phyloP scores from a whole-genome alignment of 371 early-diverging fungal species.

The Globomyces sp. region DNA sequence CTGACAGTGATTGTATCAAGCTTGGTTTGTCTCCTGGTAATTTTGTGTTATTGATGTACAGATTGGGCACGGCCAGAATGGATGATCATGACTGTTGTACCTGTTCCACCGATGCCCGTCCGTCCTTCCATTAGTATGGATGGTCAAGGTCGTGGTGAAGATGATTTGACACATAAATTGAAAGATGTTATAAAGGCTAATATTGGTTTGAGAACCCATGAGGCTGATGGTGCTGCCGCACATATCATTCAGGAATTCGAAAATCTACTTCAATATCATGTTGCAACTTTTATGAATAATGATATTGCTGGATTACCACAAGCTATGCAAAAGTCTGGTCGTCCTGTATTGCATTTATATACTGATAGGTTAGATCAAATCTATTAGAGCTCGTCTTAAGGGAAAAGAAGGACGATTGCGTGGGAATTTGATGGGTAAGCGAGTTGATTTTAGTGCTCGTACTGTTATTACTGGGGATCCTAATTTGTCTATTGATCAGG shows the following conservation, averaged over 20 bases:
- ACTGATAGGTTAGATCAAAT: conserved; percentile 67
- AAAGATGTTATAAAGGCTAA: conserved; percentile 98
- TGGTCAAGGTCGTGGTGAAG: conserved; percentile 88
- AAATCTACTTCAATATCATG: conserved; percentile 95
- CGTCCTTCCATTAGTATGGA: conserved; percentile 99
- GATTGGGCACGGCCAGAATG: conserved; percentile 98
- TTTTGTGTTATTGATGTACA: no score
- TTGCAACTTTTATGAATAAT: conserved; percentile 99
- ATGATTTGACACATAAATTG: conserved; percentile 98
- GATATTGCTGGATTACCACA: conserved; percentile 97
- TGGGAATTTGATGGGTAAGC: conserved; percentile 99
- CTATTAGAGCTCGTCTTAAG: conserved; percentile 97
- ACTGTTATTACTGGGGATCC: conserved; percentile 99
- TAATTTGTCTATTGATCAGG: conserved; percentile 96
- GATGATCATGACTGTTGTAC: conserved; percentile 92
- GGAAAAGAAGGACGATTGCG: conserved; percentile 99
- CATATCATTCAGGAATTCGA: conserved; percentile 97
- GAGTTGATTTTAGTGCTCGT: conserved; percentile 99
- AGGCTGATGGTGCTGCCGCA: conserved; percentile 95
- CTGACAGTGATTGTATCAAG: conserved; percentile 81
- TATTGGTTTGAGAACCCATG: conserved; percentile 81
- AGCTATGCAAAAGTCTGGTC: conserved; percentile 93
- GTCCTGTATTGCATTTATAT: conserved; percentile 70
- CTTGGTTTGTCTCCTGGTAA: conserved; percentile 84
- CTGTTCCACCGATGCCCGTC: conserved; percentile 98